These are phyloP conservation scores for Mycena latifolia DNA, from an alignment of 768 basidiomycete species.

Conservation along the genomic window DNA sequence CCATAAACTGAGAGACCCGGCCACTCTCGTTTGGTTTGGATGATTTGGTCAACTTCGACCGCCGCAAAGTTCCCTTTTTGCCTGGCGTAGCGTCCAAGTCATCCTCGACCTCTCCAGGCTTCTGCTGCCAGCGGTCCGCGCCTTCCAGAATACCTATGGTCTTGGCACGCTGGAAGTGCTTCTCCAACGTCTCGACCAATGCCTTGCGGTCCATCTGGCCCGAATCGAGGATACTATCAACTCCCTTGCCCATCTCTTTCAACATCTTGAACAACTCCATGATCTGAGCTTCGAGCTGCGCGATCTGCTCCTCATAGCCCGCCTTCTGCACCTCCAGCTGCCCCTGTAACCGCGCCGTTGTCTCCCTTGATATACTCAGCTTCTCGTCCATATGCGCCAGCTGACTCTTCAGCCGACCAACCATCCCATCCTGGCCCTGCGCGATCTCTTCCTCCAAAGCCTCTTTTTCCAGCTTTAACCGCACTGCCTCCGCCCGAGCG, in stretches of 20 bases:
- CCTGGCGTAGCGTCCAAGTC: slow-evolving; percentile 71
- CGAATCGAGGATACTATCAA: slow-evolving; percentile 79
- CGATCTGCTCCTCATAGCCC: slow-evolving; percentile 88
- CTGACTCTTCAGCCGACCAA: slow-evolving; percentile 84
- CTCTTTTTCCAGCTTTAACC: slow-evolving; percentile 86
- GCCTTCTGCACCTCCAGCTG: slow-evolving; percentile 83
- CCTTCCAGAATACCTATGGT: slow-evolving; percentile 92
- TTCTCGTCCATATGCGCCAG: slow-evolving; percentile 81
- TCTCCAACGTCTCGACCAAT: slow-evolving; percentile 84
- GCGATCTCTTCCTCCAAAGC: slow-evolving; percentile 84
- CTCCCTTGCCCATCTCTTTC: slow-evolving; percentile 82
- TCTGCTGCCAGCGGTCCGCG: slow-evolving; percentile 41
- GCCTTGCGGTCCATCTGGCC: slow-evolving; percentile 80
- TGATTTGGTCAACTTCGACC: slow-evolving; percentile 45
- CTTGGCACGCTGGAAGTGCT: slow-evolving; percentile 84
- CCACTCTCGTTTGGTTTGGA: slow-evolving; percentile 59
- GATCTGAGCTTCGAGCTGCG: slow-evolving; percentile 92
- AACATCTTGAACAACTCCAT: slow-evolving; percentile 96
- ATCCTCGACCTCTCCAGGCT: slow-evolving; percentile 55
- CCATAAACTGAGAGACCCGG: slow-evolving; percentile 87
- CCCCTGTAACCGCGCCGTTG: slow-evolving; percentile 78
- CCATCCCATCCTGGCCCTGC: slow-evolving; percentile 84
- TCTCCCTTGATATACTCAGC: slow-evolving; percentile 82
- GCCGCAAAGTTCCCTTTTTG: slow-evolving; percentile 58
- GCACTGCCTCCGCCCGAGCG: slow-evolving; percentile 71